phyloP scores from a whole-genome alignment of 768 basidiomycete genomes.

The Lactifluus volemus region DNA sequence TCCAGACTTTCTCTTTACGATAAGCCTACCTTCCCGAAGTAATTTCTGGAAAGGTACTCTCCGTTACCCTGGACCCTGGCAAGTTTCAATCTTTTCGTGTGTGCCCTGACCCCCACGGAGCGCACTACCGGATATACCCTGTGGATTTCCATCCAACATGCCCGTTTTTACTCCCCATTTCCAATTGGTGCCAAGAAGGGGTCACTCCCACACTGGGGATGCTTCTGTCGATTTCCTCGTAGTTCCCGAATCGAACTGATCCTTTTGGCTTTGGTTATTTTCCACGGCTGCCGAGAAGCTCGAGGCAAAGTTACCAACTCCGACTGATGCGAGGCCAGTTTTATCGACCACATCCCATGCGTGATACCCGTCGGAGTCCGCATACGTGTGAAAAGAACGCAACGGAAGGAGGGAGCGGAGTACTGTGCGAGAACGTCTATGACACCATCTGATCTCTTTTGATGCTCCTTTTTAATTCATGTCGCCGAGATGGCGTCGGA shows the following conservation, averaged over 20 bases:
- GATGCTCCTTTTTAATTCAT: not conserved
- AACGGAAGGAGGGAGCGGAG: not conserved
- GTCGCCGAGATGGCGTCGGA: not conserved
- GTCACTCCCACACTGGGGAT: not conserved
- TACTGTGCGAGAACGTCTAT: not conserved
- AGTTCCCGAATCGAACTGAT: not conserved
- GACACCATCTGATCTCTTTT: not conserved
- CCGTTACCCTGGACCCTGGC: conserved; percentile 14
- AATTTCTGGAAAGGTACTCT: not conserved
- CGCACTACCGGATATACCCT: not conserved
- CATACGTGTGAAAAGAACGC: not conserved
- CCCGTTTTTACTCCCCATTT: not conserved
- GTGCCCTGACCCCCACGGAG: not conserved
- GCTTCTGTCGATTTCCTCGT: not conserved
- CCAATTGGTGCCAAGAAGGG: not conserved
- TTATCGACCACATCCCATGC: not conserved
- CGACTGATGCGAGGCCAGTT: not conserved
- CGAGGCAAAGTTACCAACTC: not conserved
- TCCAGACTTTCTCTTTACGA: conserved; percentile 5
- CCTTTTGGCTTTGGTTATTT: not conserved
- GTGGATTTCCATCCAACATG: not conserved
- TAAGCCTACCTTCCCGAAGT: conserved; percentile 2
- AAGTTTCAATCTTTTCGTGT: not conserved
- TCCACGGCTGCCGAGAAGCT: not conserved
- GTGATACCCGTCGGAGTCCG: conserved; percentile 4